These are phyloP conservation scores for Arxiozyma slooffiae DNA, from an alignment of 1,139 yeast species.

Conservation along the genomic window DNA sequence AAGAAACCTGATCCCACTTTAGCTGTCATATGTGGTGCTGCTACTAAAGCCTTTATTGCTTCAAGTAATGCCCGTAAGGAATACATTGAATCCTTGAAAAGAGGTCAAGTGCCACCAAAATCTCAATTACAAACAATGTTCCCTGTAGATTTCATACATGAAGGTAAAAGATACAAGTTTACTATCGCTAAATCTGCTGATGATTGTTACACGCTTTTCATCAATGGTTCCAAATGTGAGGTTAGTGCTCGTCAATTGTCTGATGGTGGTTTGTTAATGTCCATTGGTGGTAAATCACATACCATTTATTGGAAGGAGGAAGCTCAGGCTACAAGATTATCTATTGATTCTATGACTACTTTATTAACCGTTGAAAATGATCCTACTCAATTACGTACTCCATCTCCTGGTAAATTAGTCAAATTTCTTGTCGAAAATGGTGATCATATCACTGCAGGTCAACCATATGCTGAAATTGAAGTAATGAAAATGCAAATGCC, in stretches of 20 bases:
- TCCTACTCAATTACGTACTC: constrained; percentile 96
- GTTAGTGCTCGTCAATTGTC: constrained; percentile 80
- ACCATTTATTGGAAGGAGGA: constrained; percentile 97
- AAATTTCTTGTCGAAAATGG: constrained; percentile 91
- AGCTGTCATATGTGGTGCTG: constrained; percentile 96
- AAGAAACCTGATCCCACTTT: constrained; percentile 88
- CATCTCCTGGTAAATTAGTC: constrained; percentile 96
- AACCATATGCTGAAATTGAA: constrained; percentile 95
- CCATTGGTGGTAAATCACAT: constrained; percentile 88
- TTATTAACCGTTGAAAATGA: constrained; percentile 89
- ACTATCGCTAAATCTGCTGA: constrained; percentile 88
- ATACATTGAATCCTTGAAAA: constrained; percentile 66
- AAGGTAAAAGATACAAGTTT: constrained; percentile 84
- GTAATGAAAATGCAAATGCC: constrained; percentile 99
- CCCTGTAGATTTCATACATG: constrained; percentile 91
- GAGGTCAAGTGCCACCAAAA: constrained; percentile 89
- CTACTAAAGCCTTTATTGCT: constrained; percentile 80
- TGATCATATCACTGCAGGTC: constrained; percentile 85
- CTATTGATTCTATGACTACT: constrained; percentile 93
- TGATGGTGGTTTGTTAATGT: constrained; percentile 87
- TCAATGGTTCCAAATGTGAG: constrained; percentile 84
- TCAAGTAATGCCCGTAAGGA: constrained; percentile 62
- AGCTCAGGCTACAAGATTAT: constrained; percentile 88
- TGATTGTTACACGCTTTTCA: constrained; percentile 77
- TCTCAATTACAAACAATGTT: constrained; percentile 73